Base-by-base conservation (phyloP, 345 rosid genomes). In the Syzygium grande region DNA sequence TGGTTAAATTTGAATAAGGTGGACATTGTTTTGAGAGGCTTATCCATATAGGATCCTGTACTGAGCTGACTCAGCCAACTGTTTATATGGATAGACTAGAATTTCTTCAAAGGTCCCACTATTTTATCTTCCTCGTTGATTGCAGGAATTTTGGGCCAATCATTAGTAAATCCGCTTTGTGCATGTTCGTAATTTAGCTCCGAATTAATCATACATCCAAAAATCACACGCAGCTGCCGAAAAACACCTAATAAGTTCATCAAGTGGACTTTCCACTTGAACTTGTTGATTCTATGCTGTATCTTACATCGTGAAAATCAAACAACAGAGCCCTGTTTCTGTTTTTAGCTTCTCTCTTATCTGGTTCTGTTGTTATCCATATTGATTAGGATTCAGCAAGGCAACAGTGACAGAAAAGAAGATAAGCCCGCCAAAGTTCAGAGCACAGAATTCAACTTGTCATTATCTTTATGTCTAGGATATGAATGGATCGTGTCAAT, bases 21-120 rank as follows among this genome's bases (percentile, higher is more conserved):
- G 51, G 56, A 41, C 30, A 30, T 84, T 86, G 84, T 73, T 19
- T 9, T 46, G 30, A 13, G 52, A 90, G 79, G 85, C 93, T 91
- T 91, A 91, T 92, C 94, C 93, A 80, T 61, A 38, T 30, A 23
- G 34, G 86, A 85, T 87, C 9, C 9, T 86, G 87, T 89, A 49
- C 54, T 5, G 11, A 55, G 92, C 92, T 94, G 96, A 93, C 86
- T 94, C 95, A 91, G 92, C 94, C 34, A 11, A 17, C 85, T 88
- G 84, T 87, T 55, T 8, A 12, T 63, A 17, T 90, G 91, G 95
- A 92, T 92, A 92, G 87, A 77, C 88, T 87, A 86, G 25, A 52
- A 63, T 84, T 88, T 53, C 25, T 65, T 53, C 27, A 7, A n/a
- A 63, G 89, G 86, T 16, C 88, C 90, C 59, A 51, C 52, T 1